A percentile compares a stretch with the other conserved stretches of the same genome.
Conservation (phyloP, 2,329 filamentous ascomycete species). For the Periconia sp. region DNA sequence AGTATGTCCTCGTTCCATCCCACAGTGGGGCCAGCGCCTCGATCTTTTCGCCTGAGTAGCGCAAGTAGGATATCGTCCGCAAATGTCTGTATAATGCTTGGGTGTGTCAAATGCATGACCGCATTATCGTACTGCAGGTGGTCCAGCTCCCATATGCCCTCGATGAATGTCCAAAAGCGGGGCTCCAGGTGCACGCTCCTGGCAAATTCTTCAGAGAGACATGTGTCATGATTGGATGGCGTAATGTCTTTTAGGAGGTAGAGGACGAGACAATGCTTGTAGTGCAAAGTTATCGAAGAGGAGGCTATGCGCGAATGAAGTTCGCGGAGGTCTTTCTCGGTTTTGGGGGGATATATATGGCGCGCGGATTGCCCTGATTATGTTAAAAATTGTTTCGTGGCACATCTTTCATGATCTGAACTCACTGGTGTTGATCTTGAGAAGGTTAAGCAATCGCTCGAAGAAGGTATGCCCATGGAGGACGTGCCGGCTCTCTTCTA, state of each 20-base stretch:
- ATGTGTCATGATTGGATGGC: constrained; percentile 45
- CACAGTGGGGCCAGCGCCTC: background rate
- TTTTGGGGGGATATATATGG: constrained; percentile 74
- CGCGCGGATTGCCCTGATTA: constrained; percentile 44
- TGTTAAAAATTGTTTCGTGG: background rate
- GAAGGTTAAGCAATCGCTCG: constrained; percentile 71
- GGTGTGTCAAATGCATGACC: constrained; percentile 75
- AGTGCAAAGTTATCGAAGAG: constrained; percentile 66
- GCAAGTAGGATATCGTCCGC: constrained; percentile 77
- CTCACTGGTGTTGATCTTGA: constrained; percentile 60
- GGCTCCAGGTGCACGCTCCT: constrained; percentile 66
- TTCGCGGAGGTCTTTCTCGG: constrained; percentile 65
- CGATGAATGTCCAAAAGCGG: constrained; percentile 79
- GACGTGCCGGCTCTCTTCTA: constrained; percentile 66
- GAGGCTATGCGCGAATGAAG: constrained; percentile 72
- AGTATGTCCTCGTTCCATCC: constrained; percentile 41
- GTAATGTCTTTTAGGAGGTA: constrained; percentile 80
- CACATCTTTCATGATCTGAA: background rate
- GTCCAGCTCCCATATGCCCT: constrained; percentile 81
- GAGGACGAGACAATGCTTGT: constrained; percentile 81
- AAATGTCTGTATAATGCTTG: constrained; percentile 77
- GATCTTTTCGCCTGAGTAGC: constrained; percentile 51
- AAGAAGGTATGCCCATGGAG: constrained; percentile 75
- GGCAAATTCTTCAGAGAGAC: constrained; percentile 52
- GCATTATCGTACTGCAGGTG: constrained; percentile 66